phyloP scores from a whole-genome alignment of 139 green algal genomes.

The Chlorokybus atmophyticus region DNA sequence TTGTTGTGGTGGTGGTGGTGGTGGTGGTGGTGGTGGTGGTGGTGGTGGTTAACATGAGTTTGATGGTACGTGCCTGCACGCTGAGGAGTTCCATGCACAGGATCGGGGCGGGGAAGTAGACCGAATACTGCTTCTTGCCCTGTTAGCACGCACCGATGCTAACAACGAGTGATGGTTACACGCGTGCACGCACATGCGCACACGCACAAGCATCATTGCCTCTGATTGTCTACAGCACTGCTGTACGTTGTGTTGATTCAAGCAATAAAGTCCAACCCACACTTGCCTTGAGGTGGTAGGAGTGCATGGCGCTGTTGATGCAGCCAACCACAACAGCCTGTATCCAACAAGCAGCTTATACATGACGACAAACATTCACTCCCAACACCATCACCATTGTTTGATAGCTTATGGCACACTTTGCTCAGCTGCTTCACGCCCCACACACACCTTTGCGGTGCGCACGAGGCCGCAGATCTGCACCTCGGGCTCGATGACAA shows the following conservation, averaged over 20 bases:
- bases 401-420: too few species aligned
- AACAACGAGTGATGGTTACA: conserved; percentile 5
- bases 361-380: too few species aligned
- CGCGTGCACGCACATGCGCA: too few species aligned
- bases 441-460: not conserved
- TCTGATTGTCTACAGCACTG: too few species aligned
- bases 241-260: too few species aligned
- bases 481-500: conserved; percentile 49
- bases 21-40: too few species aligned
- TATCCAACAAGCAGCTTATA: conserved; percentile 9
- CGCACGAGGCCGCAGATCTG: conserved; percentile 31
- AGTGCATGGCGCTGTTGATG: conserved; percentile 54
- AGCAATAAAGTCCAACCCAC: too few species aligned
- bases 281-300: conserved; percentile 30
- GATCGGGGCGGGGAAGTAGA: conserved; percentile 45
- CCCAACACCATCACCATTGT: too few species aligned
- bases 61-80: conserved; percentile 7
- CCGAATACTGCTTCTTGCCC: conserved; percentile 43
- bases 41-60: too few species aligned
- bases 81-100: conserved; percentile 39
- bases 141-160: conserved; percentile 6
- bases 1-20: too few species aligned
- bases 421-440: conserved; percentile 13
- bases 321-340: conserved; percentile 40
- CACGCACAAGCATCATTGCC: too few species aligned